Evolutionary conservation across 2,329 filamentous ascomycete species (phyloP).

Genomic region (Aspergillus aculeatus): DNA sequence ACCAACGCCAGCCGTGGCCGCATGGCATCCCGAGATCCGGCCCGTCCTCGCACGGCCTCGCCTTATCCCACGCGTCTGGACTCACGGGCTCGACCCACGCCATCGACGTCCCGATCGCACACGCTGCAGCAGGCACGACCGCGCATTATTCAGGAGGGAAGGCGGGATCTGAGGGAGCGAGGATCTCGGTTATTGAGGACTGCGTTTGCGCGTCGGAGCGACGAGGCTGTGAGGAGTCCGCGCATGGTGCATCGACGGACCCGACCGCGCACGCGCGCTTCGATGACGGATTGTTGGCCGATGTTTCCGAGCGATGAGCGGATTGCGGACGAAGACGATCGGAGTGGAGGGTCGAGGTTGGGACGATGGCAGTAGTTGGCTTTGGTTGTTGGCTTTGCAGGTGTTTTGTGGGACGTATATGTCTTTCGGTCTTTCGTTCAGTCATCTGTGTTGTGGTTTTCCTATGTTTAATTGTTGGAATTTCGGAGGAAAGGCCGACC

Average conservation of each 20-base stretch:
- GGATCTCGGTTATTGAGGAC: background rate
- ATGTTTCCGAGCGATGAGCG: background rate
- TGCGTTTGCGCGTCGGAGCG: background rate
- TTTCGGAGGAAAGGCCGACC: background rate
- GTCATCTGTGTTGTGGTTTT: background rate
- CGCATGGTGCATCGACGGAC: too few species aligned
- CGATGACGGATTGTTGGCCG: background rate
- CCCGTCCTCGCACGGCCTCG: background rate
- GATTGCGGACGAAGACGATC: background rate
- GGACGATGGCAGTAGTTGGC: background rate
- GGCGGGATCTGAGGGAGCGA: background rate
- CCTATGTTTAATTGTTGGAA: background rate
- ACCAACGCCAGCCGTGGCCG: background rate
- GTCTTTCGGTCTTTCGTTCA: background rate
- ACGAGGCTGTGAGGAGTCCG: background rate
- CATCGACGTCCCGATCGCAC: background rate
- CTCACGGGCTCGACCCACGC: too few species aligned
- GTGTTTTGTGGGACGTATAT: background rate
- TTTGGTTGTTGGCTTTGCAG: too few species aligned
- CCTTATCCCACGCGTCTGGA: background rate
- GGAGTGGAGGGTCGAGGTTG: background rate
- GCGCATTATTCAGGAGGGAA: background rate
- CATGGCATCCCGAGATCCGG: background rate
- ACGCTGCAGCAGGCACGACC: background rate
- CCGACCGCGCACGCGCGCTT: background rate